Evolutionary conservation across 1,284 basidiomycete species (phyloP).

Genomic region (Irpex lacteus): DNA sequence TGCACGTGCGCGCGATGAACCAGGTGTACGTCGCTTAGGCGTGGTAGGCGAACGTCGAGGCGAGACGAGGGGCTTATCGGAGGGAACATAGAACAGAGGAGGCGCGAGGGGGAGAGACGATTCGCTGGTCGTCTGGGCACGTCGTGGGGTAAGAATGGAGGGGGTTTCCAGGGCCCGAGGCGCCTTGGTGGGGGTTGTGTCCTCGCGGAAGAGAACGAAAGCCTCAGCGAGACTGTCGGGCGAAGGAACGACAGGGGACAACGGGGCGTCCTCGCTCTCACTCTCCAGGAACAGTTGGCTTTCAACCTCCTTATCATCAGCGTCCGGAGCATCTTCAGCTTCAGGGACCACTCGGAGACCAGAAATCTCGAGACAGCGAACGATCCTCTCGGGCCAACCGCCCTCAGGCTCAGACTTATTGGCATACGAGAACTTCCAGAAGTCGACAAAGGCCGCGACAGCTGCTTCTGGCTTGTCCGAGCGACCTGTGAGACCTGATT

Average conservation of each 20-base stretch:
- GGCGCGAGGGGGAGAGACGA: slow-evolving; percentile 9
- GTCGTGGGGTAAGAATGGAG: slow-evolving; percentile 29
- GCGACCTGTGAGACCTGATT: slow-evolving; percentile 50
- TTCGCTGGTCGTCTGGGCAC: slow-evolving; percentile 28
- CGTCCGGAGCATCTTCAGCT: slow-evolving; percentile 9
- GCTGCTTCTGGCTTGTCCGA: slow-evolving; percentile 38
- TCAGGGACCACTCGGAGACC: neutral
- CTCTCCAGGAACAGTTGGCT: slow-evolving; percentile 8
- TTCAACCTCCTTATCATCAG: slow-evolving; percentile 22
- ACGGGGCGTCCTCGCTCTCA: slow-evolving; percentile 4
- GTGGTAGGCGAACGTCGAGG: slow-evolving; percentile 23
- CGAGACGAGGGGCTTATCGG: slow-evolving; percentile 14
- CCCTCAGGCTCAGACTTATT: slow-evolving; percentile 34
- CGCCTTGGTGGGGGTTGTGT: neutral
- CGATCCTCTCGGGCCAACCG: slow-evolving; percentile 45
- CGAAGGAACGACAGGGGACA: slow-evolving; percentile 14
- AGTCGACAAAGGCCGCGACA: slow-evolving; percentile 50
- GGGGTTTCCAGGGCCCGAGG: slow-evolving; percentile 9
- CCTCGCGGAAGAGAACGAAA: slow-evolving; percentile 6
- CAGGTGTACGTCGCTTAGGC: slow-evolving; percentile 13
- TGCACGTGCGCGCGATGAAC: slow-evolving; percentile 15
- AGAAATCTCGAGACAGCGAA: slow-evolving; percentile 3
- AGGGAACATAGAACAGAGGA: slow-evolving; percentile 17
- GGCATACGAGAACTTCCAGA: slow-evolving; percentile 52
- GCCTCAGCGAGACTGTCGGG: slow-evolving; percentile 19